Base-by-base conservation (phyloP, 1,284 basidiomycete species). In the Trametes polyzona region DNA sequence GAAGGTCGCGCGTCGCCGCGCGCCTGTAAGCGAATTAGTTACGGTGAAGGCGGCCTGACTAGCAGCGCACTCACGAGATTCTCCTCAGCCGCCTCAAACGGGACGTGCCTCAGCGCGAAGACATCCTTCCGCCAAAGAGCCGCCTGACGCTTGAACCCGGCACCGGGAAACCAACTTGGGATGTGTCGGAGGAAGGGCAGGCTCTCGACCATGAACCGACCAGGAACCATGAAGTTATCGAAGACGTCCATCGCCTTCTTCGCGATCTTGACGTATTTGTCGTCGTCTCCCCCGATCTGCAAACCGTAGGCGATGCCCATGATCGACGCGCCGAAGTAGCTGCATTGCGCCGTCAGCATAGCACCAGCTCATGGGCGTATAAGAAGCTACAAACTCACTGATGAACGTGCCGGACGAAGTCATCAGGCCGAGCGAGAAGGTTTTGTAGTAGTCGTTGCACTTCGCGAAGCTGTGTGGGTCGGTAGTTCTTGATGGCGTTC, bases 151-250 rank as follows among this genome's bases (percentile, higher is more conserved):
- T 73, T 66, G 75, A 81, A 79, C 0, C 67, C 67, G 0, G 74
- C 72, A 4, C 77, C 77, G 3, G 78, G 78, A 37, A 78, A 64
- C 76, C 76, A 78, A 11, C 56, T 63, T 0, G 78, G 78, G 9
- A 79, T 52, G 46, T 76, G 65, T 48, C 68, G 70, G 39, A 78
- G 37, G 14, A 54, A 26, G n/a, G 17, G 46, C 12, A 53, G 36
- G 33, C 32, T 47, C 9, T 57, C 41, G 29, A 59, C 49, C 21
- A 58, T 19, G 39, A 50, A 52, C 2, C 55, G 41, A 9, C 58
- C 56, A 2, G 50, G 49, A 3, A 57, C 41, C 39, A 57, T 37
- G 33, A 52, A 52, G 10, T 63, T 39, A 23, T 26, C 40, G 44
- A 60, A 41, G 21, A 54, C 21, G 30, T 53, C 33, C 7, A 49